Conservation (phyloP, 148 eudicot species). For the Heliamphora exappendiculata region DNA sequence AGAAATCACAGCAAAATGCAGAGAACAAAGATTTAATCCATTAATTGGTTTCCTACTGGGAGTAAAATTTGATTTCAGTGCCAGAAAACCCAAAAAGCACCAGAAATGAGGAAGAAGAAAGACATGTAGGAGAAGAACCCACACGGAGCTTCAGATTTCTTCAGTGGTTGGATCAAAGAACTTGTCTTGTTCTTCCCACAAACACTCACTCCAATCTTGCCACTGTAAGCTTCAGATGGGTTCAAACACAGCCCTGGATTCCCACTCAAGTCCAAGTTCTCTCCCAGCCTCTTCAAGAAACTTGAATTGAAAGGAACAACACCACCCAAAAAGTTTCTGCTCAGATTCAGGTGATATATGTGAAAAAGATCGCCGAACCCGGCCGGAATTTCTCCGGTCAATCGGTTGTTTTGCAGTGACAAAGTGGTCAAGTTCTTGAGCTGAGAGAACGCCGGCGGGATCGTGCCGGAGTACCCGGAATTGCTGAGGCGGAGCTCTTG, state of each 20-base stretch:
- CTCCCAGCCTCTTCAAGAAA: conserved; percentile 55
- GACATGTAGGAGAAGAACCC: conserved; percentile 12
- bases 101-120: conserved; percentile 17
- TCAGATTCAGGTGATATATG: conserved; percentile 67
- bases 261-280: conserved; percentile 59
- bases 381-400: conserved; percentile 57
- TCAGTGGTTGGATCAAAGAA: conserved; percentile 36
- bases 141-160: conserved; percentile 36
- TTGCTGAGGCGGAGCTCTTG: conserved; percentile 70
- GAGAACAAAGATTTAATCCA: conserved; percentile 12
- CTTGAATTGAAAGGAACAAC: conserved; percentile 60
- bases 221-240: conserved; percentile 26
- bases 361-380: conserved; percentile 42
- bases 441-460: conserved; percentile 33
- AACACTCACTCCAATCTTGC: conserved; percentile 27
- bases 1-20: background rate
- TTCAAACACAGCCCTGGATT: conserved; percentile 68
- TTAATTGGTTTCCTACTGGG: no score
- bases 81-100: conserved; percentile 15
- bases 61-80: conserved; percentile 14
- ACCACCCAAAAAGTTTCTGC: conserved; percentile 60
- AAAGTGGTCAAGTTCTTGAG: conserved; percentile 52
- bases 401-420: conserved; percentile 60
- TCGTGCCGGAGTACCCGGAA: conserved; percentile 56
- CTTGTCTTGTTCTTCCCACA: conserved; percentile 40